A percentile compares a stretch with the other conserved stretches of the same genome.
Evolutionary conservation across 1,284 basidiomycete genomes (phyloP).

Genomic region (Hymenochaete sp.): DNA sequence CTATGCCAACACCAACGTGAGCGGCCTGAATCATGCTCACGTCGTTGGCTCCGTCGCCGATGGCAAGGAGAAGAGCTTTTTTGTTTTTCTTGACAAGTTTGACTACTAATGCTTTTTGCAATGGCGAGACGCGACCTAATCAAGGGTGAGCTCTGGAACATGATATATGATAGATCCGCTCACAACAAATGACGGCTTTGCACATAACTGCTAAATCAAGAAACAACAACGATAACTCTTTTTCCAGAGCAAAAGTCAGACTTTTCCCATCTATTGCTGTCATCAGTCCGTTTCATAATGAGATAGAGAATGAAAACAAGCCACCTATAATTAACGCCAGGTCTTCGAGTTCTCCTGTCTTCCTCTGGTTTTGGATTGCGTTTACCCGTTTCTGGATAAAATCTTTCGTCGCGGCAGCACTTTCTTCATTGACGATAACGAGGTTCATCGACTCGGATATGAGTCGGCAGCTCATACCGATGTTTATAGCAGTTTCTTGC

Average conservation of each 20-base stretch:
- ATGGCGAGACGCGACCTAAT: conserved; percentile 88
- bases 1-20: conserved; percentile 96
- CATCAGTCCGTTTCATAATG: background rate
- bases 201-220: conserved; percentile 96
- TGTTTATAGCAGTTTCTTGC: conserved; percentile 99
- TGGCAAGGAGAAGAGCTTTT: conserved; percentile 86
- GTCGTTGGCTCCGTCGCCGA: conserved; percentile 96
- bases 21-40: conserved; percentile 97
- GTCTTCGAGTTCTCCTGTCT: conserved; percentile 87
- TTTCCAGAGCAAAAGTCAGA: conserved; percentile 86
- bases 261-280: conserved; percentile 84
- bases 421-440: conserved; percentile 92
- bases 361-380: conserved; percentile 90
- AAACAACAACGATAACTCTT: conserved; percentile 83
- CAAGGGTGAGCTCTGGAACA: background rate
- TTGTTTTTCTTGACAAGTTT: conserved; percentile 98
- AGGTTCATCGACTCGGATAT: conserved; percentile 99
- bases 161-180: conserved; percentile 24
- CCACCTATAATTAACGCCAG: conserved; percentile 86
- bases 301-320: background rate
- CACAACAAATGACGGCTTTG: conserved; percentile 97
- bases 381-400: conserved; percentile 82
- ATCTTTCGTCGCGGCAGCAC: conserved; percentile 72
- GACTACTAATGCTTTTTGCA: conserved; percentile 97
- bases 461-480: conserved; percentile 92